phyloP scores from a whole-genome alignment of 2,329 filamentous ascomycete species.

The Ilyonectria mors-panacis region DNA sequence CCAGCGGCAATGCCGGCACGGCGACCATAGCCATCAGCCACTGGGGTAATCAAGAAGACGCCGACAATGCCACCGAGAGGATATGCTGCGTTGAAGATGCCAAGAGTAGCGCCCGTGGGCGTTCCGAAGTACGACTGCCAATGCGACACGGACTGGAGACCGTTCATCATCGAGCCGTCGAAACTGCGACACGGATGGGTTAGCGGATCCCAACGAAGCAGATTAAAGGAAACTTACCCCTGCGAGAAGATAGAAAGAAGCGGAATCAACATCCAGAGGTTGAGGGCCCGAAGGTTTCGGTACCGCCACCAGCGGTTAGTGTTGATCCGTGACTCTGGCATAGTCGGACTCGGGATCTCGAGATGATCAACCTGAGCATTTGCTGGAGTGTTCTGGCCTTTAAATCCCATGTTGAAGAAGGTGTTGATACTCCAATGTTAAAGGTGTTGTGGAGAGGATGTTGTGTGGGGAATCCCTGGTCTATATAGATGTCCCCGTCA shows the following conservation, averaged over 20 bases:
- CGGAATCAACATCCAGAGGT: constrained; percentile 9
- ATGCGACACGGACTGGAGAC: not conserved
- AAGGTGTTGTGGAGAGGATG: too few relatives aligned
- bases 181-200: not conserved
- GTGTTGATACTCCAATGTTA: too few relatives aligned
- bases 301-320: constrained; percentile 6
- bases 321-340: constrained; percentile 14
- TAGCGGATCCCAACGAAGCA: not conserved
- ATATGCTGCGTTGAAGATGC: constrained; percentile 11
- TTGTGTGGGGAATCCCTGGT: too few relatives aligned
- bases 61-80: constrained; percentile 1
- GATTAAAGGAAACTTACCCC: not conserved
- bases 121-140: constrained; percentile 9
- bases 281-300: constrained; percentile 10
- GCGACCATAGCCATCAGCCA: not conserved
- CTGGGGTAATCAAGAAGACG: not conserved
- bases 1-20: not conserved
- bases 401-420: too few relatives aligned
- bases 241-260: constrained; percentile 13
- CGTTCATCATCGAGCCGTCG: constrained; percentile 8
- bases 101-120: not conserved
- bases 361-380: not conserved
- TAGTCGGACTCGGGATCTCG: not conserved
- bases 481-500: too few relatives aligned
- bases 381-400: too few relatives aligned